Evolutionary conservation across 176 grass and related monocot species (phyloP), one percentile per base, ranked within the genome.

Genomic region (Triticum dicoccoides): DNA sequence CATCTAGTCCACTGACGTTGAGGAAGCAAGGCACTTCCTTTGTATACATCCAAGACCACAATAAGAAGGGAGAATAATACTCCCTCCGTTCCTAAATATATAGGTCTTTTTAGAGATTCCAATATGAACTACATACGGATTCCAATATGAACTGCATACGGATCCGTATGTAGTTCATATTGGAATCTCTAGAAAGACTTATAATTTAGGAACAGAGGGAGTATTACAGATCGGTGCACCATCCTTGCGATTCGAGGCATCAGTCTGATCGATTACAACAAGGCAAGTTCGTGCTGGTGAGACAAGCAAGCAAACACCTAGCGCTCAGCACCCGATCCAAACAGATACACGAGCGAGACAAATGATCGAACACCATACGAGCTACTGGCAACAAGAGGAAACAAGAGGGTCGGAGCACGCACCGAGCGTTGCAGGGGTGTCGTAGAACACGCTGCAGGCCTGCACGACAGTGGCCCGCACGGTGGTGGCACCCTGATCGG

Each of bases 381-480:
- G 73, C 42, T 51, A 63, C 29, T 29, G 76, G 79, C 20, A 66
- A 12, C 9, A 44, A 58, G 0, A 24, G 18, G 29, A 39, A 66
- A 32, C 23, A 45, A 14, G 20, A 78, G 4, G 18, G 12, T 39
- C 20, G 18, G 24, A 62, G 27, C n/a, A 89, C 84, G 30, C 84
- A 93, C 89, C 92, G 59, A 69, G 73, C 25, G 97, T 96, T 21
- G 93, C 92, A 9, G 97, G 92, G 35, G 97, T 96, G 86, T 94
- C 92, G 88, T 96, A 89, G 89, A 99, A 96, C 29, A 96, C 54
- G 84, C 90, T 99, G 88, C 85, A 92, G 65, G 93, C 94, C 83
- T 99, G 92, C n/a, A 96, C 94, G 32, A 96, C 90, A 75, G 91
- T 98, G 76, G 92, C 97, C 35, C 97, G 89, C 61, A 98, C 90